Percentiles rank a stretch among this genome's conserved stretches.
phyloP scores from a whole-genome alignment of 805 yeast species.

The Maudiozyma bulderi region DNA sequence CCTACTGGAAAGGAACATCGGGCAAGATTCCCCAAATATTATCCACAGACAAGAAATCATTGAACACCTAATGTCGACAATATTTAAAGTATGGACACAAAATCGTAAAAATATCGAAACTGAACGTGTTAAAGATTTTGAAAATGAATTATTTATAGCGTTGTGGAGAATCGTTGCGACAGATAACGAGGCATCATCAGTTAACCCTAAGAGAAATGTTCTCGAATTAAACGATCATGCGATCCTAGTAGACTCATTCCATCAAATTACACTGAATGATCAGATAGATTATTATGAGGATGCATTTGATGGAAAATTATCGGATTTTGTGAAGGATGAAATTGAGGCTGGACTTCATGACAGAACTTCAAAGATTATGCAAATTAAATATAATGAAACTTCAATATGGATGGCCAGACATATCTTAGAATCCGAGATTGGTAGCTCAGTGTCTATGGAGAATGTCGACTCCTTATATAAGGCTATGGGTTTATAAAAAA shows the following conservation, averaged over 20 bases:
- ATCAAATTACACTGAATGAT: constrained; percentile 23
- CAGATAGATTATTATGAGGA: constrained; percentile 28
- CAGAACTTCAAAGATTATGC: constrained; percentile 17
- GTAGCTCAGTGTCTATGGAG: constrained; percentile 54
- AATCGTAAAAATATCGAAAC: constrained; percentile 9
- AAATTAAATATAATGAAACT: constrained; percentile 12
- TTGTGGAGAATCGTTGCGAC: constrained; percentile 43
- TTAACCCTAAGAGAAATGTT: background rate
- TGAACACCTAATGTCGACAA: constrained; percentile 13
- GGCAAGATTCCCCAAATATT: constrained; percentile 17
- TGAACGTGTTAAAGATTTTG: constrained; percentile 26
- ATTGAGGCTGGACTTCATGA: constrained; percentile 31
- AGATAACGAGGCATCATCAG: background rate
- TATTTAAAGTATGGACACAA: constrained; percentile 15
- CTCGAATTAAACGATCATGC: constrained; percentile 15
- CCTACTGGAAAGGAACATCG: constrained; percentile 18
- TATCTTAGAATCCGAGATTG: constrained; percentile 39
- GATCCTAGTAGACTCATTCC: constrained; percentile 29
- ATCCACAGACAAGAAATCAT: constrained; percentile 9
- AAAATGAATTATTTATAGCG: constrained; percentile 39
- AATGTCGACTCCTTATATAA: constrained; percentile 69
- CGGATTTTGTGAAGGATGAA: constrained; percentile 32
- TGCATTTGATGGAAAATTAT: constrained; percentile 34
- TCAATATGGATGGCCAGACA: constrained; percentile 58
- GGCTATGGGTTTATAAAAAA: constrained; percentile 44